Conservation (phyloP, 1,139 yeast genomes). For the Taphrina confusa region DNA sequence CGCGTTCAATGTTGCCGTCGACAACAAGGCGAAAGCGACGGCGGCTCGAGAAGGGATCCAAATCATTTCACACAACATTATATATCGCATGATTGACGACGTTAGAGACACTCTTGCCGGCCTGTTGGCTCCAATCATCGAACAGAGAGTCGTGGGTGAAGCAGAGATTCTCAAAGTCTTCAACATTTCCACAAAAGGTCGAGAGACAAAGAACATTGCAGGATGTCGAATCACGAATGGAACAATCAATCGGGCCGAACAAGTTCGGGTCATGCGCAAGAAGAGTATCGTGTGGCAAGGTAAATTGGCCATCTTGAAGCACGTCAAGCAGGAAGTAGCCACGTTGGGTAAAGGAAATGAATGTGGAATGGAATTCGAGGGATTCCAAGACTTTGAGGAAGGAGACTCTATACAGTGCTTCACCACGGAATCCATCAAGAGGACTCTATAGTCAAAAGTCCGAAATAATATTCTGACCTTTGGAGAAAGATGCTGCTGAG, state of each 20-base stretch:
- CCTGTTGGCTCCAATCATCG: slow-evolving; percentile 66
- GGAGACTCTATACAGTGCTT: slow-evolving; percentile 77
- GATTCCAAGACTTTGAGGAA: slow-evolving; percentile 67
- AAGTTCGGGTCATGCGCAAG: slow-evolving; percentile 64
- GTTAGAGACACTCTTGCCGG: slow-evolving; percentile 67
- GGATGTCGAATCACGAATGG: slow-evolving; percentile 88
- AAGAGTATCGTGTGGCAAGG: slow-evolving; percentile 65
- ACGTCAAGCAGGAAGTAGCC: slow-evolving; percentile 73
- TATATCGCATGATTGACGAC: slow-evolving; percentile 82
- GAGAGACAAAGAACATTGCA: slow-evolving; percentile 64
- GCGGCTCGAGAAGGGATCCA: slow-evolving; percentile 65
- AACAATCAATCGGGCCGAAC: slow-evolving; percentile 58
- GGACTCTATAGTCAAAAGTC: slow-evolving; percentile 31
- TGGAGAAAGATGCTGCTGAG: too few species aligned
- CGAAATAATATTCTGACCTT: too few species aligned
- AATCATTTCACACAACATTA: slow-evolving; percentile 70
- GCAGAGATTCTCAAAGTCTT: slow-evolving; percentile 73
- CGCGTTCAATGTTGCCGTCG: slow-evolving; percentile 73
- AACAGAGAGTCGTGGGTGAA: slow-evolving; percentile 67
- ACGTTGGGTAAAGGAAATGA: slow-evolving; percentile 85
- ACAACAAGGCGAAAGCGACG: slow-evolving; percentile 62
- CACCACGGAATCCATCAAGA: slow-evolving; percentile 53
- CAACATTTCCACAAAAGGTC: slow-evolving; percentile 59
- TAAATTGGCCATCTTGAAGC: slow-evolving; percentile 69
- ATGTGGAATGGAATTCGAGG: slow-evolving; percentile 78